Evolutionary conservation across 2,329 filamentous ascomycete genomes (phyloP), one percentile per base, ranked within the genome.

Genomic region (Alternaria panax): DNA sequence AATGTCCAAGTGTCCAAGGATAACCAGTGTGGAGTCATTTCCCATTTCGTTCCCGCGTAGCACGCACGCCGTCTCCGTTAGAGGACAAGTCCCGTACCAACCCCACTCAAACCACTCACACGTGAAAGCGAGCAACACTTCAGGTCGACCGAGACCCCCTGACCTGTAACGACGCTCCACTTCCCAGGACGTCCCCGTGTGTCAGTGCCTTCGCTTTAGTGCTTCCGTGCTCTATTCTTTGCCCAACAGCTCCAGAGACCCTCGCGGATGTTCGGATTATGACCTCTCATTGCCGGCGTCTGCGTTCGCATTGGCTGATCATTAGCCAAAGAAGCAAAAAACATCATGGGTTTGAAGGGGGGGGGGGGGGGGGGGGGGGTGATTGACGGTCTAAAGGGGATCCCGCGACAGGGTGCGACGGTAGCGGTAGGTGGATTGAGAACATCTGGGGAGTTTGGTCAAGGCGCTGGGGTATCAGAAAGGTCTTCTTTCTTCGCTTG

Each of bases 21-120:
- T 50, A 18, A 50, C 25, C 16, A 36, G 9, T 36, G 56, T 59
- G 56, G 54, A 50, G 56, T 18, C 27, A 6, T 12, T 28, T 28
- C 55, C 45, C 50, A 54, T 58, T 47, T 58, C 56, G 38, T 20
- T 50, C 38, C 28, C 45, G 52, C 48, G n/a, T 54, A 46, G 41
- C 51, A 43, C 40, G 36, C 38, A 38, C 16, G 38, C 45, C 28
- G 45, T 48, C 45, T 25, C 28, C 28, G 20, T 48, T 48, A 28
- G 30, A 12, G 30, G 32, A n/a, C 30, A 22, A 34, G 45, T 25
- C 28, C 45, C 45, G 30, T 32, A 48, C 22, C 20, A n/a, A 25
- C 20, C 30, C 20, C 38, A 40, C 18, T 28, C 45, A 18, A 48
- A 20, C 45, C 45, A 48, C 45, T 48, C 30, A 36, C 45, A 48